Percentiles rank a stretch among this genome's conserved stretches.
Evolutionary conservation across 805 yeast genomes (phyloP).

Genomic region (Clavispora santaluciae): DNA sequence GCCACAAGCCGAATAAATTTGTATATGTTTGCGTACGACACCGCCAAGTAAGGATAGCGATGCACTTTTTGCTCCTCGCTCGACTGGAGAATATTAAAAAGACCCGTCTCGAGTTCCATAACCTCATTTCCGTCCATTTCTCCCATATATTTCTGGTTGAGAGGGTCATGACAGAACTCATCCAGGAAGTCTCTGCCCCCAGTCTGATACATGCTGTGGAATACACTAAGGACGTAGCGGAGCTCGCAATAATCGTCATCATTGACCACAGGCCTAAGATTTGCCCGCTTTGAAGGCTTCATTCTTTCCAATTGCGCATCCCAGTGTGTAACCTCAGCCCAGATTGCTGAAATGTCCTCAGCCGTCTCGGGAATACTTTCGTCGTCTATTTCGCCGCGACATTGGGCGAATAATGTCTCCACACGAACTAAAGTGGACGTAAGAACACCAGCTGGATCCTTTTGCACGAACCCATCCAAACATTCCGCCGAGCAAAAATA

Average conservation of each 20-base stretch:
- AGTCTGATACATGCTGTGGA: slow-evolving; percentile 6
- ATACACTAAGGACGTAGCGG: slow-evolving; percentile 37
- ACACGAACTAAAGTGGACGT: slow-evolving; percentile 30
- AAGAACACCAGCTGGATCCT: slow-evolving; percentile 35
- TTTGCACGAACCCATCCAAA: slow-evolving; percentile 25
- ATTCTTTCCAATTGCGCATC: slow-evolving; percentile 24
- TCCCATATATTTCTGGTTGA: not conserved
- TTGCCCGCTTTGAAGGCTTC: slow-evolving; percentile 33
- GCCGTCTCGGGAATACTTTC: slow-evolving; percentile 10
- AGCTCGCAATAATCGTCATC: slow-evolving; percentile 51
- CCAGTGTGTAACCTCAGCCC: slow-evolving; percentile 40
- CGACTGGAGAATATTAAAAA: slow-evolving; percentile 45
- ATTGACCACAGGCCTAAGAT: slow-evolving; percentile 37
- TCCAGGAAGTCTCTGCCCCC: slow-evolving; percentile 26
- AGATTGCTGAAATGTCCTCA: slow-evolving; percentile 19
- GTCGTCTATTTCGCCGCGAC: slow-evolving; percentile 22
- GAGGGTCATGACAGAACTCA: slow-evolving; percentile 8
- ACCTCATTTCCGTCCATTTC: slow-evolving; percentile 4
- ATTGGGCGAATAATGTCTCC: slow-evolving; percentile 27
- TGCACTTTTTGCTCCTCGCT: slow-evolving; percentile 45
- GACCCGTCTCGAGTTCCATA: slow-evolving; percentile 16
- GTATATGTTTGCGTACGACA: slow-evolving; percentile 44
- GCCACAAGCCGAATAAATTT: slow-evolving; percentile 41
- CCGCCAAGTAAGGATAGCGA: slow-evolving; percentile 43
- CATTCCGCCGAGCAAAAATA: slow-evolving; percentile 55